These are phyloP conservation scores for Crucibulum laeve DNA, from an alignment of 768 basidiomycete genomes.

Conservation along the genomic window DNA sequence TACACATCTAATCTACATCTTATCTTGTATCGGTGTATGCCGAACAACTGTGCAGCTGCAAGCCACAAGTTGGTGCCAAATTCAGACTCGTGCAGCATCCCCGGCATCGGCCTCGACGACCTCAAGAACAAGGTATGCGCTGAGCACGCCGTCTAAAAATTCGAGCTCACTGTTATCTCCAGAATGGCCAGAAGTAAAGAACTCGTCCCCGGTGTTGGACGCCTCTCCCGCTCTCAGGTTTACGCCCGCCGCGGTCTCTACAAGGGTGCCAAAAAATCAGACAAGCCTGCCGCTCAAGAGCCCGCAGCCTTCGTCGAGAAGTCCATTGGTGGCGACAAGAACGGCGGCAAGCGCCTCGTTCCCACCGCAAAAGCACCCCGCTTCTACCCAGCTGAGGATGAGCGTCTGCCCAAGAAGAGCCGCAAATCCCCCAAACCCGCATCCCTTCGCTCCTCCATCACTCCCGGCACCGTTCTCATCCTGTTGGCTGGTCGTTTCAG, in stretches of 20 bases:
- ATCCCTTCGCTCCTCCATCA: constrained; percentile 81
- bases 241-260: constrained; percentile 76
- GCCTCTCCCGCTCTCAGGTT: constrained; percentile 80
- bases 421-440: constrained; percentile 82
- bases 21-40: constrained; percentile 23
- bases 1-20: constrained; percentile 26
- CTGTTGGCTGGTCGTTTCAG: constrained; percentile 96
- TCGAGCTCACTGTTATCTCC: constrained; percentile 8
- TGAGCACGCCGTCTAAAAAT: constrained; percentile 3
- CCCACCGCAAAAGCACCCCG: constrained; percentile 83
- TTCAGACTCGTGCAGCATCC: constrained; percentile 29
- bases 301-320: constrained; percentile 69
- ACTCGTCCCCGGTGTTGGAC: constrained; percentile 76
- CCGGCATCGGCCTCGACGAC: constrained; percentile 48
- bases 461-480: constrained; percentile 92
- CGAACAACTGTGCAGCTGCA: constrained; percentile 42
- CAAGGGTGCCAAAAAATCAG: constrained; percentile 81
- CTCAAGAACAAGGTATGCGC: constrained; percentile 45
- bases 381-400: constrained; percentile 95
- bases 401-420: constrained; percentile 85
- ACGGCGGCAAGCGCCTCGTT: constrained; percentile 83
- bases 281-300: constrained; percentile 57
- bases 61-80: constrained; percentile 31
- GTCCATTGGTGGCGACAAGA: constrained; percentile 84
- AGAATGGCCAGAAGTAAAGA: constrained; percentile 88